Evolutionary conservation across 768 basidiomycete species (phyloP), one percentile per base, ranked within the genome.

Genomic region (Phanerodontia chrysosporium): DNA sequence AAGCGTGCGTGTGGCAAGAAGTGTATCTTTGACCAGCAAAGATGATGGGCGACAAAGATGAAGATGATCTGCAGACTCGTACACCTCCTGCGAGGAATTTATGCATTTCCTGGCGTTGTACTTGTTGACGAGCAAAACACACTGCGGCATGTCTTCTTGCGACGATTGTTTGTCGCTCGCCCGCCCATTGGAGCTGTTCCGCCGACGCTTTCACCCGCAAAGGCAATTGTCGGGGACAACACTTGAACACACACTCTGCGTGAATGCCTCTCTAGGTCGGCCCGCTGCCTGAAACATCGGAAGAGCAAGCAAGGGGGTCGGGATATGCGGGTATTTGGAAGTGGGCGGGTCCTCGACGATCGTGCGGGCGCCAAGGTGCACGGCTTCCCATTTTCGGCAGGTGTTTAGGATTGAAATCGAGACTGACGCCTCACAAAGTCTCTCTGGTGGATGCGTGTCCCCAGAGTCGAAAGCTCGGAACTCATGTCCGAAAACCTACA

Each of bases 1-100:
- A 51, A 16, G 9, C 14, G 21, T 14, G 24, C 12, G 24, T 28
- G 12, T 35, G 32, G 7, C 32, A 14, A 7, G 14, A 14, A 35
- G 14, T 7, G 39, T 32, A 35, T 51, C 51, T 51, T 35, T 51
- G 51, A 32, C 51, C 51, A 35, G 51, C 51, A 51, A 51, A 51
- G 51, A 51, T 51, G 49, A 29, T 51, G 51, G 51, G 32, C 22
- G 30, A 13, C 16, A 1, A 18, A 1, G 32, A 2, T 51, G 18
- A 30, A 51, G 29, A 35, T 18, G 29, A 18, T 32, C 29, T 16
- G 51, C 16, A 32, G 29, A 14, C 21, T 51, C 18, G 14, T 21
- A 10, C n/a, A 13, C 29, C 1, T 8, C 6, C 12, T 51, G 51
- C 27, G 8, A 9, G 7, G 12, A 14, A 35, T 51, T 51, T 51